Base-by-base conservation (phyloP, 1,139 yeast species). In the Suhomyces ambrosiae region DNA sequence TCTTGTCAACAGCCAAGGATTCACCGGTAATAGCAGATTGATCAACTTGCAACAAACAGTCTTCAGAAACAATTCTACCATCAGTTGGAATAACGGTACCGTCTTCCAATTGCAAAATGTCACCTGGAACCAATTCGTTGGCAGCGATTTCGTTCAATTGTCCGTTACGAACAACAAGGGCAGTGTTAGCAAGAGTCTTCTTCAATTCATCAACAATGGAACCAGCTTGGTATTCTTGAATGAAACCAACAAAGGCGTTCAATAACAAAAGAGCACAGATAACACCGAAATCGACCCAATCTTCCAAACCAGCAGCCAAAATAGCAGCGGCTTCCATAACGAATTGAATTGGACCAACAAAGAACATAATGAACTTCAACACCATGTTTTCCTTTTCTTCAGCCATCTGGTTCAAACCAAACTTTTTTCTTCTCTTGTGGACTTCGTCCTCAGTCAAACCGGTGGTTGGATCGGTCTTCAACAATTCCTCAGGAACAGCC, bases 261-360 rank as follows among this genome's bases (percentile, higher is more conserved):
- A 90, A 81, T 67, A 84, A 60, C 56, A 90, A 77, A 59, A 90
- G 74, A 68, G 86, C 97, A 70, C 88, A 82, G 63, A 90, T 89
- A 67, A 90, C 97, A 80, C 97, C 97, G 76, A 89, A 89, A 80
- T 89, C 97, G 63, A 90, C 96, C 97, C 97, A 90, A 75, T 89
- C 97, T 74, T 88, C 94, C 61, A 90, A 80, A 85, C 97, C 97
- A 52, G 96, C 96, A 58, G 97, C 97, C 68, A 90, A 79, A 49
- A 89, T 79, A 58, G 97, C 97, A 60, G 97, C 97, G 64, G 95
- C 89, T 75, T 89, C 97, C 97, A 90, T 90, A 65, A 90, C 97
- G 82, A 90, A 90, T 76, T 90, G 97, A 68, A 90, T 89, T 54
- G 97, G 97, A 74, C 97, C 97, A 52, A 90, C 86, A 67, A 90